Percentiles rank a stretch among this genome's conserved stretches.
Evolutionary conservation across 2,329 filamentous ascomycete species (phyloP).

Genomic region (Chaetomium sp.): DNA sequence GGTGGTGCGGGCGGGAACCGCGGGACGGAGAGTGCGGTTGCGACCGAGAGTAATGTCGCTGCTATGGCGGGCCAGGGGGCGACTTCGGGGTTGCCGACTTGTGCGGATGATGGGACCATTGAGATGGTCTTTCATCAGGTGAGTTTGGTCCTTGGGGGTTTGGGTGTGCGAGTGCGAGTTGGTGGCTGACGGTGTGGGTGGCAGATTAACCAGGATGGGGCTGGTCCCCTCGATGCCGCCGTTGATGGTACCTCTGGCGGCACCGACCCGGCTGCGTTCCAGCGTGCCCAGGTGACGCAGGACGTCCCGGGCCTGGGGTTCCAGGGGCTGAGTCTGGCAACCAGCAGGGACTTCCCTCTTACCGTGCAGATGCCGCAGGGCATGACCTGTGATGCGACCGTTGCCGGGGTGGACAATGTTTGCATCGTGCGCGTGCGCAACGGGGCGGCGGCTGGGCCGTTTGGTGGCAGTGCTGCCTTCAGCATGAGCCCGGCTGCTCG

Average conservation of each 20-base stretch:
- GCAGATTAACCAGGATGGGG: constrained; percentile 68
- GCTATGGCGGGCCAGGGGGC: constrained; percentile 58
- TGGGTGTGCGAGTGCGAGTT: not conserved
- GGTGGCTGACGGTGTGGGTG: not conserved
- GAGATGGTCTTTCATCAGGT: constrained; percentile 65
- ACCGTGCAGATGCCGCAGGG: constrained; percentile 67
- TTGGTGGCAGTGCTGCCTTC: constrained; percentile 68
- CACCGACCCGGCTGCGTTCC: constrained; percentile 61
- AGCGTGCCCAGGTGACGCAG: constrained; percentile 59
- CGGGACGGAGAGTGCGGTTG: constrained; percentile 44
- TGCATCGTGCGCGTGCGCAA: constrained; percentile 68
- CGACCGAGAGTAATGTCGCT: constrained; percentile 56
- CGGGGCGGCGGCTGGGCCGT: constrained; percentile 62
- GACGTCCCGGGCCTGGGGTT: constrained; percentile 62
- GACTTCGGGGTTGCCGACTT: constrained; percentile 60
- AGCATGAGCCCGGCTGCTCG: constrained; percentile 59
- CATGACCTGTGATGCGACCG: constrained; percentile 65
- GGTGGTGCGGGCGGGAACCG: constrained; percentile 33
- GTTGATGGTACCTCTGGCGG: constrained; percentile 67
- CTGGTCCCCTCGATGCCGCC: constrained; percentile 62
- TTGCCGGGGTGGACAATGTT: constrained; percentile 61
- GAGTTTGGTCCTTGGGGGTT: not conserved
- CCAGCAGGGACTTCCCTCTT: constrained; percentile 65
- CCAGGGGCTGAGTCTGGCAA: constrained; percentile 59
- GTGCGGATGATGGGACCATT: constrained; percentile 60